Evolutionary conservation across 805 yeast species (phyloP).

Genomic region (Zygosaccharomyces siamensis): DNA sequence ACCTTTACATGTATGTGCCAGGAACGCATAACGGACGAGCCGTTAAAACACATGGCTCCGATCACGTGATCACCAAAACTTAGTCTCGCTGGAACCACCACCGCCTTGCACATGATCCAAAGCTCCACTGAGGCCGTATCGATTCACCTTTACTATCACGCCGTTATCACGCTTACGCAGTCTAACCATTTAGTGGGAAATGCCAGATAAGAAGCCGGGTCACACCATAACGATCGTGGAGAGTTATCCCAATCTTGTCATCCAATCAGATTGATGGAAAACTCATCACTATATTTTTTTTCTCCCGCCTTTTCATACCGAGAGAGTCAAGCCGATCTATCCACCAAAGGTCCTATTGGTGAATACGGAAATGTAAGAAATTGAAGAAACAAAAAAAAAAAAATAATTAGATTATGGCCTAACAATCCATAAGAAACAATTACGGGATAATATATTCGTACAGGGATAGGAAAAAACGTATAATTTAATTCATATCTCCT

Average conservation of each 20-base stretch:
- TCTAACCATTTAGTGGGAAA: neutral
- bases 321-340: slow-evolving; percentile 1
- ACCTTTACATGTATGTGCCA: no score
- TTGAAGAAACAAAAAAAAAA: slow-evolving; percentile 1
- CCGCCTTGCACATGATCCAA: no score
- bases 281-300: slow-evolving; percentile 1
- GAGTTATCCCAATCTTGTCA: neutral
- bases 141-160: no score
- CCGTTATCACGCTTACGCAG: no score
- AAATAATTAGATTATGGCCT: neutral
- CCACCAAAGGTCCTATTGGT: slow-evolving; percentile 1
- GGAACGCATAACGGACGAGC: no score
- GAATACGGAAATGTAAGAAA: slow-evolving; percentile 1
- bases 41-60: no score
- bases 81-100: no score
- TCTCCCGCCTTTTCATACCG: neutral
- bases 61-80: no score
- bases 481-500: no score
- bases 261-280: slow-evolving; percentile 5
- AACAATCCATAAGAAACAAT: neutral
- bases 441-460: neutral
- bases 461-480: no score
- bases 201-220: no score
- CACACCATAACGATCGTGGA: neutral
- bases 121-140: no score